Percentiles rank a stretch among this genome's conserved stretches.
These are phyloP conservation scores for Metschnikowia bowlesiae DNA, from an alignment of 805 yeast species.

Conservation along the genomic window DNA sequence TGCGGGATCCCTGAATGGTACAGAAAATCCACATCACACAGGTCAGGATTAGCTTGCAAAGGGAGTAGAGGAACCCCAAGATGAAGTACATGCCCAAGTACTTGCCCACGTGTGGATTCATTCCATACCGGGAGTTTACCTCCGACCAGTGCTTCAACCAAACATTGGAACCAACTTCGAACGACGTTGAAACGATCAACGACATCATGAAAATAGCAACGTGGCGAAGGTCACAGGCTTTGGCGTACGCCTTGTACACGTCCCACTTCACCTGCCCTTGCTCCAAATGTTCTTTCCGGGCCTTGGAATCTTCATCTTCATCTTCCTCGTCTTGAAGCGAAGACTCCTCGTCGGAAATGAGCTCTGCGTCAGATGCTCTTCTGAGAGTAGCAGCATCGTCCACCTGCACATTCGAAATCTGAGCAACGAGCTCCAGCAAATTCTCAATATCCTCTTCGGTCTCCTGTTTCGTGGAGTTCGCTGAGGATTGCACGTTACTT, in stretches of 20 bases:
- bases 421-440: conserved; percentile 24
- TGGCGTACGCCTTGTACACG: conserved; percentile 77
- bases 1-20: conserved; percentile 75
- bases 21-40: conserved; percentile 74
- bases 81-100: conserved; percentile 74
- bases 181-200: conserved; percentile 52
- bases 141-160: conserved; percentile 99
- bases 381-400: conserved; percentile 41
- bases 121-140: conserved; percentile 62
- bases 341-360: conserved; percentile 35
- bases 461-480: conserved; percentile 20
- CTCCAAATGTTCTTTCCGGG: conserved; percentile 74
- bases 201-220: conserved; percentile 55
- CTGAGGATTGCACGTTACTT: conserved; percentile 12
- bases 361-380: conserved; percentile 59
- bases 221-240: conserved; percentile 72
- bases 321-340: conserved; percentile 32
- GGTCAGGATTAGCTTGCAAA: conserved; percentile 58
- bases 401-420: conserved; percentile 24
- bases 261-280: conserved; percentile 92
- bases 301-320: conserved; percentile 35
- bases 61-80: conserved; percentile 66
- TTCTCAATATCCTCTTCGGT: conserved; percentile 13
- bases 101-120: conserved; percentile 65
- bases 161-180: conserved; percentile 67